A percentile compares a stretch with the other conserved stretches of the same genome.
Conservation (phyloP, 2,329 filamentous ascomycete species). For the Pezizomycotina sp. region DNA sequence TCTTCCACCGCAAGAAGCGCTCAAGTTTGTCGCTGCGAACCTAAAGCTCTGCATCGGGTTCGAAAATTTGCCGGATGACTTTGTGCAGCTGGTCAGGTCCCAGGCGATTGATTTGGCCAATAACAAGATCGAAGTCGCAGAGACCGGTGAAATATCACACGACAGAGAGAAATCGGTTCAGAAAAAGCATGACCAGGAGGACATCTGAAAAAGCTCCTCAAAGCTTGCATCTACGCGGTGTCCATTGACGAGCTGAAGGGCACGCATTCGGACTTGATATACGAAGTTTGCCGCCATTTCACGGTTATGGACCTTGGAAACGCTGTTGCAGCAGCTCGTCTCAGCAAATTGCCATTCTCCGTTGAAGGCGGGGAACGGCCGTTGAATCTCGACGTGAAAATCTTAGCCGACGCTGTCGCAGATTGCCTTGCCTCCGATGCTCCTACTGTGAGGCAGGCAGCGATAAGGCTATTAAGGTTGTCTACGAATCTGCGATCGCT, state of each 20-base stretch:
- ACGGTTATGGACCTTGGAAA: constrained; percentile 76
- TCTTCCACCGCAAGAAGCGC: constrained; percentile 83
- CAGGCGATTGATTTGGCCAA: constrained; percentile 73
- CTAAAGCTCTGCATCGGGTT: constrained; percentile 78
- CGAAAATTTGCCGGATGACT: constrained; percentile 76
- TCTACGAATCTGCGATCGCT: constrained; percentile 57
- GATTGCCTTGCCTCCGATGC: constrained; percentile 81
- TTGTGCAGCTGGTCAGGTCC: constrained; percentile 66
- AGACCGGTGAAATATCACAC: constrained; percentile 30
- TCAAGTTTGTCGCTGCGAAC: constrained; percentile 73
- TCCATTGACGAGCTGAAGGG: constrained; percentile 66
- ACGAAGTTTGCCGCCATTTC: constrained; percentile 75
- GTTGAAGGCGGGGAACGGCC: constrained; percentile 74
- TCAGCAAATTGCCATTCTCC: constrained; percentile 62
- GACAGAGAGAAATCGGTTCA: constrained; percentile 67
- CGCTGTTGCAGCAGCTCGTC: constrained; percentile 65
- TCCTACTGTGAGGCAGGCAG: constrained; percentile 61
- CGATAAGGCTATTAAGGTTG: constrained; percentile 60
- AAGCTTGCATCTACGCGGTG: constrained; percentile 70
- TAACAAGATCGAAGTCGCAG: constrained; percentile 49
- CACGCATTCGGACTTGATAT: constrained; percentile 57
- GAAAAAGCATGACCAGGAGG: constrained; percentile 75
- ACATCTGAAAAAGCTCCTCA: constrained; percentile 68
- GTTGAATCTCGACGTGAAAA: constrained; percentile 67
- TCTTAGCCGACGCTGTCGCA: constrained; percentile 76